Evolutionary conservation across 192 early-diverging fungal species (phyloP).

Genomic region (Geranomyces michiganensis): DNA sequence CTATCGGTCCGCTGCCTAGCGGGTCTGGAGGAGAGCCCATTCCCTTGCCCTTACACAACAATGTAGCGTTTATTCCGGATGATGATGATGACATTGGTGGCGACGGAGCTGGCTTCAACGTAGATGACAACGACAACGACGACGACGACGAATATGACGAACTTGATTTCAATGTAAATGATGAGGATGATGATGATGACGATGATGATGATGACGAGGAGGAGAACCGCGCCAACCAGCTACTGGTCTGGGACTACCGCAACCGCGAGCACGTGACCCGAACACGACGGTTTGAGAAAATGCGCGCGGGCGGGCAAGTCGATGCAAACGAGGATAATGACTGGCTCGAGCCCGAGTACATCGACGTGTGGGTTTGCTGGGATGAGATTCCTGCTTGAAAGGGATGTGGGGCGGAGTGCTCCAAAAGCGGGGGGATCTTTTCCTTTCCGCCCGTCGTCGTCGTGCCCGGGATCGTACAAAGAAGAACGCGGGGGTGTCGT

Average conservation of each 20-base stretch:
- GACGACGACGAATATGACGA: not conserved
- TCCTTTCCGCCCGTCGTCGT: too few relatives aligned
- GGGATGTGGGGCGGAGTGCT: not conserved
- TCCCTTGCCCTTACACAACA: too few relatives aligned
- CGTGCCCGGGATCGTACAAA: too few relatives aligned
- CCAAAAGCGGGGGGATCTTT: too few relatives aligned
- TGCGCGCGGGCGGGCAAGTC: not conserved
- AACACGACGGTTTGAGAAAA: conserved; percentile 16
- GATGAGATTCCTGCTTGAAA: conserved; percentile 30
- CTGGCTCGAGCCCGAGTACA: conserved; percentile 4
- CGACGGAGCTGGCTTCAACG: not conserved
- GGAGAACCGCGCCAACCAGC: not conserved
- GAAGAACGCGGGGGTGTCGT: too few relatives aligned
- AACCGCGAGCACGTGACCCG: not conserved
- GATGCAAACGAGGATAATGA: conserved; percentile 5
- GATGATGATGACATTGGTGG: not conserved
- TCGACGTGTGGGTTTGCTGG: conserved; percentile 39
- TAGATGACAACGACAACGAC: not conserved
- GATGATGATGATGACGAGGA: not conserved
- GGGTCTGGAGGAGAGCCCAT: too few relatives aligned
- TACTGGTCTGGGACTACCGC: not conserved
- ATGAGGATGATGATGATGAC: conserved; percentile 11
- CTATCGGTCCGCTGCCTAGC: not conserved
- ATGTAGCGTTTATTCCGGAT: not conserved
- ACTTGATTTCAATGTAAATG: not conserved